phyloP scores from a whole-genome alignment of 2,329 filamentous ascomycete genomes.

The Fusarium pseudograminearum region DNA sequence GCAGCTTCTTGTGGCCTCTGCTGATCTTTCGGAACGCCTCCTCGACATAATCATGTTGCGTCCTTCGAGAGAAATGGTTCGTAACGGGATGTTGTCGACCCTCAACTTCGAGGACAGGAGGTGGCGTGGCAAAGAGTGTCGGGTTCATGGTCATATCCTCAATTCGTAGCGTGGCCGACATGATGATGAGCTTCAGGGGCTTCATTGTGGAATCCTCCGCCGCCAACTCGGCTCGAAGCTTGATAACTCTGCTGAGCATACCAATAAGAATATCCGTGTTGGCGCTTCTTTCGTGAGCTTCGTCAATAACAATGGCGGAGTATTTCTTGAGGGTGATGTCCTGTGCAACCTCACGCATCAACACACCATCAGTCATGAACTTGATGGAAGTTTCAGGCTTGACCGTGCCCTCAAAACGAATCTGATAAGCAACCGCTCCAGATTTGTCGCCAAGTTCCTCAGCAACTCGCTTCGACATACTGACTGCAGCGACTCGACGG shows the following conservation, averaged over 20 bases:
- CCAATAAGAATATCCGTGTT: conserved; percentile 99
- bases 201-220: conserved; percentile 76
- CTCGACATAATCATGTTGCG: conserved; percentile 88
- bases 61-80: conserved; percentile 86
- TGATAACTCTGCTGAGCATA: conserved; percentile 93
- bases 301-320: conserved; percentile 93
- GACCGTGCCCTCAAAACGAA: conserved; percentile 91
- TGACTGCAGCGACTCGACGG: conserved; percentile 92
- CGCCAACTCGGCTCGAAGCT: conserved; percentile 80
- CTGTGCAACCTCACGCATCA: conserved; percentile 89
- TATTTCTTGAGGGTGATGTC: conserved; percentile 92
- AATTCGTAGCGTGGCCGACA: conserved; percentile 95
- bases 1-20: conserved; percentile 88
- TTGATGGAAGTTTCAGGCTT: conserved; percentile 88
- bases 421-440: conserved; percentile 89
- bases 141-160: conserved; percentile 90
- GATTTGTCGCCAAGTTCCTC: conserved; percentile 84
- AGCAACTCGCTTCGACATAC: conserved; percentile 92
- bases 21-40: conserved; percentile 90
- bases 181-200: conserved; percentile 93
- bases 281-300: conserved; percentile 96
- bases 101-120: conserved; percentile 89
- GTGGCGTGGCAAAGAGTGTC: conserved; percentile 79
- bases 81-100: conserved; percentile 93
- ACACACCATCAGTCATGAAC: conserved; percentile 98